Evolutionary conservation across 73 alveolate species (phyloP).

Genomic region (Breviolum minutum): DNA sequence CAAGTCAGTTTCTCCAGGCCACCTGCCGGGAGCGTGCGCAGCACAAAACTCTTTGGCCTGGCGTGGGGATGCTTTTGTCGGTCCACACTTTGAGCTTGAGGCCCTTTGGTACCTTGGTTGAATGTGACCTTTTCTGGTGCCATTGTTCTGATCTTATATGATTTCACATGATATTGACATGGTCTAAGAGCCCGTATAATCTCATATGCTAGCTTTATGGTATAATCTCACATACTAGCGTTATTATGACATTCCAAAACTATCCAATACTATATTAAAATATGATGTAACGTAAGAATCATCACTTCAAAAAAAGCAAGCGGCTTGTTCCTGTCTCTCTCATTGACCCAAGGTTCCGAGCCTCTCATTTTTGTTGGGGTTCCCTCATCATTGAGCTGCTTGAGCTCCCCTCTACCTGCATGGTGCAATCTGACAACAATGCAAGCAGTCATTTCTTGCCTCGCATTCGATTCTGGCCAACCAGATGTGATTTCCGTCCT

Average conservation of each 20-base stretch:
- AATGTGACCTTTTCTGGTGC: not conserved
- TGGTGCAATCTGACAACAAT: constrained; percentile 25
- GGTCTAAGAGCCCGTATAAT: not conserved
- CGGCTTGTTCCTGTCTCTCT: not conserved
- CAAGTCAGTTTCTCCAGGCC: not conserved
- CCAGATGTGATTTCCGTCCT: constrained; percentile 26
- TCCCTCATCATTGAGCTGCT: not conserved
- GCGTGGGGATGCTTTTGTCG: not conserved
- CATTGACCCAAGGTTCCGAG: not conserved
- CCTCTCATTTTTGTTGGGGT: not conserved
- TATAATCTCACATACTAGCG: too few relatives aligned
- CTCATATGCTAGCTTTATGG: too few relatives aligned
- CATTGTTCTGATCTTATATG: not conserved
- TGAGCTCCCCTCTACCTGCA: not conserved
- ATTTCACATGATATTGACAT: not conserved
- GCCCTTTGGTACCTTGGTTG: constrained; percentile 8
- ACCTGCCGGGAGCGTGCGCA: constrained; percentile 3
- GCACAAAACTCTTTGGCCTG: constrained; percentile 3
- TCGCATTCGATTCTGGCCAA: constrained; percentile 21
- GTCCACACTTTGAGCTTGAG: constrained; percentile 3
- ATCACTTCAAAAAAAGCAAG: too few relatives aligned
- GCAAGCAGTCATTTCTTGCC: constrained; percentile 43
- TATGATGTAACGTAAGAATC: too few relatives aligned
- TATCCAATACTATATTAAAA: too few relatives aligned
- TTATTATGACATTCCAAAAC: too few relatives aligned